Percentiles rank a stretch among this genome's conserved stretches.
Conservation (phyloP, 306 rosid genomes). For the Citrullus colocynthis region DNA sequence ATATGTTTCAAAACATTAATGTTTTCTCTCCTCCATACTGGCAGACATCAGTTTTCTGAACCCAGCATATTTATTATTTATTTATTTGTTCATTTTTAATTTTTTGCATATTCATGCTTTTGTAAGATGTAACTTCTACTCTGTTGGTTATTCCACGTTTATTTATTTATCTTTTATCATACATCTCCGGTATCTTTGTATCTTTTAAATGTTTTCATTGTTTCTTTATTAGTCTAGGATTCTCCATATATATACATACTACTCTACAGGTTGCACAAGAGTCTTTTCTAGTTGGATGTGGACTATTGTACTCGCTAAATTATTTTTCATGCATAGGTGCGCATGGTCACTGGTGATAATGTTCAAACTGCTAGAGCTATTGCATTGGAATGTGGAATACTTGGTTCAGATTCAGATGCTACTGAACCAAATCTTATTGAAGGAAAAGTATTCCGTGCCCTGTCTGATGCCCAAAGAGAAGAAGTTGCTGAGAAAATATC, state of each 20-base stretch:
- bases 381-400: conserved; percentile 88
- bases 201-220: not conserved
- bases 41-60: not conserved
- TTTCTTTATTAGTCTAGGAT: not conserved
- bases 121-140: not conserved
- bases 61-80: not conserved
- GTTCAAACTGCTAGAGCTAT: conserved; percentile 88
- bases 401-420: conserved; percentile 37
- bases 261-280: not conserved
- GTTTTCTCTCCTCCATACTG: not conserved
- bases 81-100: not conserved
- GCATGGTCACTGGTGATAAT: conserved; percentile 94
- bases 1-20: not conserved
- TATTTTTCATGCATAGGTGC: conserved; percentile 32
- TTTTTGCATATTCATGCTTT: not conserved
- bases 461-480: conserved; percentile 38
- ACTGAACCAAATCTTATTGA: conserved; percentile 57
- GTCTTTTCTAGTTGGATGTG: not conserved
- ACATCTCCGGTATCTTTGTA: not conserved
- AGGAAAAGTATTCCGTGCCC: conserved; percentile 64
- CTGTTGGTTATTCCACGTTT: not conserved
- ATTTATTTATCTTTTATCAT: not conserved
- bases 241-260: too few species aligned
- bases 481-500: conserved; percentile 46
- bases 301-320: not conserved